Conservation (phyloP, 495 filamentous ascomycete genomes). For the Neurospora hispaniola region DNA sequence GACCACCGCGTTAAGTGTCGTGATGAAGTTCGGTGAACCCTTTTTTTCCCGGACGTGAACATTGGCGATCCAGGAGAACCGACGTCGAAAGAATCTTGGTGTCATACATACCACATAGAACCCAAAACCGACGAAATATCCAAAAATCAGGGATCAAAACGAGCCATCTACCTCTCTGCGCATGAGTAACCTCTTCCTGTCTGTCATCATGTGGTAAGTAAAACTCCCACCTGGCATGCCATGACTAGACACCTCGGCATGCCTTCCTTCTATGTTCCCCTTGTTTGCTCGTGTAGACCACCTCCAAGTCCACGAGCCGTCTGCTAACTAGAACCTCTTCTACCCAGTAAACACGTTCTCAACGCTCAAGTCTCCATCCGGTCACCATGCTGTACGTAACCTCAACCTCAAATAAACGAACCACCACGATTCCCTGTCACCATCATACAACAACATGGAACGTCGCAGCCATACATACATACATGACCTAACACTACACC, state of each 20-base stretch:
- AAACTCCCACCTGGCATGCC: neutral
- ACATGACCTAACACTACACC: neutral
- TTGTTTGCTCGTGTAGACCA: neutral
- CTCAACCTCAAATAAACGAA: neutral
- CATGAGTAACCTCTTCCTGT: neutral
- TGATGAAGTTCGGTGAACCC: neutral
- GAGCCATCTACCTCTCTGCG: neutral
- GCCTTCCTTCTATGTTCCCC: neutral
- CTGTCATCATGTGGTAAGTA: neutral
- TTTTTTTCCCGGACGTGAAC: neutral
- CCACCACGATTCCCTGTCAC: neutral
- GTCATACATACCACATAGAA: neutral
- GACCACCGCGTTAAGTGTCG: neutral
- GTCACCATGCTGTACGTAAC: conserved; percentile 75
- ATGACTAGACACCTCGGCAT: neutral
- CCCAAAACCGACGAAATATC: neutral
- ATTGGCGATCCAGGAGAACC: neutral
- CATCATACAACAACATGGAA: neutral
- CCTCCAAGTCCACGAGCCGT: neutral
- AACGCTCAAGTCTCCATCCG: conserved; percentile 97
- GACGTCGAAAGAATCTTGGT: neutral
- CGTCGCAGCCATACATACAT: neutral
- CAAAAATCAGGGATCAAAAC: neutral
- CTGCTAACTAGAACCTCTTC: conserved; percentile 2
- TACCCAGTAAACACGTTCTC: conserved; percentile 76